phyloP scores from a whole-genome alignment of 129 eudicot species.

The Calendula officinalis region DNA sequence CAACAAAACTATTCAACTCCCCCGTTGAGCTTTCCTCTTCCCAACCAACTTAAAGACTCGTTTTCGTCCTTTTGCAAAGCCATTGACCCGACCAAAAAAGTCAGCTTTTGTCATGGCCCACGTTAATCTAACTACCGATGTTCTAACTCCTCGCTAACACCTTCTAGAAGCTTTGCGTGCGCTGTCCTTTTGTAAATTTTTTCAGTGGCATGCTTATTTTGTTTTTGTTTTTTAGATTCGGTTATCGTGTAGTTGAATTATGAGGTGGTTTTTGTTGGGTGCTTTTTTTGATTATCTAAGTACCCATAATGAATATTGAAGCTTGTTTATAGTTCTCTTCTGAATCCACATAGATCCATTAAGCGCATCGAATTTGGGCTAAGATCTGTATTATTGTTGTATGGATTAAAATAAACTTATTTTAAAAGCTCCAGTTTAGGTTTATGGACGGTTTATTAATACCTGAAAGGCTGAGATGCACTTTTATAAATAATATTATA shows the following conservation, averaged over 20 bases:
- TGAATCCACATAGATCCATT: not conserved
- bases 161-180: slow-evolving; percentile 12
- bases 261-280: slow-evolving; percentile 13
- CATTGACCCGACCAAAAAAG: slow-evolving; percentile 38
- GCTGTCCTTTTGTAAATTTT: slow-evolving; percentile 32
- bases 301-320: slow-evolving; percentile 9
- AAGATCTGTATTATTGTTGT: too few species aligned
- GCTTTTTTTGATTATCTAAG: not conserved
- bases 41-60: slow-evolving; percentile 68
- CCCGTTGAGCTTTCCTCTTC: slow-evolving; percentile 79
- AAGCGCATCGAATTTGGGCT: too few species aligned
- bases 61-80: slow-evolving; percentile 66
- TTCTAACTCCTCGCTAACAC: not conserved
- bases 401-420: too few species aligned
- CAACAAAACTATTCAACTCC: slow-evolving; percentile 35
- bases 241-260: slow-evolving; percentile 17
- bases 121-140: not conserved
- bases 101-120: slow-evolving; percentile 22
- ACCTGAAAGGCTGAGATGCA: too few species aligned
- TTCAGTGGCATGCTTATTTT: slow-evolving; percentile 27
- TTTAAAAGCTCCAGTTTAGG: too few species aligned
- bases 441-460: too few species aligned
- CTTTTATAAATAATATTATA: too few species aligned
- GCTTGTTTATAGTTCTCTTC: slow-evolving; percentile 1
- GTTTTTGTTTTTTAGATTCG: slow-evolving; percentile 14